Evolutionary conservation across 768 basidiomycete genomes (phyloP).

Genomic region (Mycena indigotica): DNA sequence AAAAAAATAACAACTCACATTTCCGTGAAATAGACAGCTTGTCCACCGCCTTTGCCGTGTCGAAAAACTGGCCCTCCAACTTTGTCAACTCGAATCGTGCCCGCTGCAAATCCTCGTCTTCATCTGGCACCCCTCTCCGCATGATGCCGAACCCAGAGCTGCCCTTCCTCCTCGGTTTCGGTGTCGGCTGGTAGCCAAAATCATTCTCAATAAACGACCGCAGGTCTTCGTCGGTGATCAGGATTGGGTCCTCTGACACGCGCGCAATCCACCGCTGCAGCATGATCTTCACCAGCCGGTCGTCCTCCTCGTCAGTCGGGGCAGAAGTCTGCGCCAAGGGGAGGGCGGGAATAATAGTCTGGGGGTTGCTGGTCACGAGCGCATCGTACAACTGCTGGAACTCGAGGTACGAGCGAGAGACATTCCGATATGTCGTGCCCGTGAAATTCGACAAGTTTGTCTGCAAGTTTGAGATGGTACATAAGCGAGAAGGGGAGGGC

Average conservation of each 20-base stretch:
- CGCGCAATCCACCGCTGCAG: conserved; percentile 93
- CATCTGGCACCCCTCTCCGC: conserved; percentile 82
- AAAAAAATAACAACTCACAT: conserved; percentile 46
- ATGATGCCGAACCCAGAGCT: conserved; percentile 78
- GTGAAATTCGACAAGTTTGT: conserved; percentile 93
- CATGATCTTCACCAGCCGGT: conserved; percentile 91
- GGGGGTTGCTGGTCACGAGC: conserved; percentile 86
- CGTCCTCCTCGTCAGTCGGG: conserved; percentile 97
- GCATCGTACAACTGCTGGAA: conserved; percentile 94
- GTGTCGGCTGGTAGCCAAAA: conserved; percentile 92
- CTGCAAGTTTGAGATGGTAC: conserved; percentile 42
- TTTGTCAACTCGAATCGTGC: conserved; percentile 92
- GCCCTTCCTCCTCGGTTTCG: conserved; percentile 70
- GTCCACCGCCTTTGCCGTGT: conserved; percentile 89
- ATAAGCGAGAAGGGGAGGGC: background rate
- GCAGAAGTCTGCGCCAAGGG: conserved; percentile 97
- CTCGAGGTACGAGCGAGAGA: conserved; percentile 93
- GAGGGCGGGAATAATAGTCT: conserved; percentile 94
- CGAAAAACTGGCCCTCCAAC: conserved; percentile 90
- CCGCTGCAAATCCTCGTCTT: conserved; percentile 89
- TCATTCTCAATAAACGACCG: conserved; percentile 96
- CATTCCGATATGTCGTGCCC: conserved; percentile 86
- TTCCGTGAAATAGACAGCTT: conserved; percentile 79
- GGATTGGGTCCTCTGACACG: conserved; percentile 88
- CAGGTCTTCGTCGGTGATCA: conserved; percentile 89